Conservation (phyloP, 2,329 filamentous ascomycete species). For the Trichoderma endophyticum region DNA sequence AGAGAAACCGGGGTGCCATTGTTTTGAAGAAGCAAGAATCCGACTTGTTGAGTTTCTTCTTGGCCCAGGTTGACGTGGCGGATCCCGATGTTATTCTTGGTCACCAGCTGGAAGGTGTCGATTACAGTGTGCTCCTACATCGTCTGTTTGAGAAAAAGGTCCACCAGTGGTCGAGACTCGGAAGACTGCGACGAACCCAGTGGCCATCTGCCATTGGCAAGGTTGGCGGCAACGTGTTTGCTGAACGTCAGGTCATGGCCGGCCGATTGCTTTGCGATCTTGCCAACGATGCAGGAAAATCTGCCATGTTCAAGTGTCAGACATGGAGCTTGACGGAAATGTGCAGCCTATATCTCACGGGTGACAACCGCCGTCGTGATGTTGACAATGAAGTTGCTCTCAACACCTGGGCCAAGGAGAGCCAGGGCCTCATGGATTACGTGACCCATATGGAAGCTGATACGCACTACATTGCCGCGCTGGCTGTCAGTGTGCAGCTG, state of each 20-base stretch:
- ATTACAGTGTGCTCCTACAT: conserved; percentile 86
- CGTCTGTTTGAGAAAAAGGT: conserved; percentile 87
- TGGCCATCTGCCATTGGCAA: conserved; percentile 89
- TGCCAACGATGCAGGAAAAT: conserved; percentile 95
- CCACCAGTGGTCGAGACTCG: conserved; percentile 90
- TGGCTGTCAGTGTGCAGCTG: conserved; percentile 86
- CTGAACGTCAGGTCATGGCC: conserved; percentile 83
- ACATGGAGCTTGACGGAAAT: conserved; percentile 98
- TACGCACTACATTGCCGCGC: conserved; percentile 90
- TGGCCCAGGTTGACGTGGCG: conserved; percentile 80
- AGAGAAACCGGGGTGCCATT: conserved; percentile 72
- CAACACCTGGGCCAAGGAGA: conserved; percentile 74
- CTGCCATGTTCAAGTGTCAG: conserved; percentile 93
- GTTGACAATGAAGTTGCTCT: conserved; percentile 85
- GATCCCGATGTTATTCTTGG: conserved; percentile 94
- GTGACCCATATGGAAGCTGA: conserved; percentile 91
- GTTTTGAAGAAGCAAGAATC: conserved; percentile 80
- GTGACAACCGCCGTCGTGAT: conserved; percentile 70
- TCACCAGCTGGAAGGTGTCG: conserved; percentile 94
- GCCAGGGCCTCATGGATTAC: conserved; percentile 87
- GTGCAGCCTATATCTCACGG: conserved; percentile 83
- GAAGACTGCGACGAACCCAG: conserved; percentile 73
- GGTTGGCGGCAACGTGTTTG: conserved; percentile 85
- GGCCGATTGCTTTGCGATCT: conserved; percentile 90
- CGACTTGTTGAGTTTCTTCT: conserved; percentile 81